A percentile compares a stretch with the other conserved stretches of the same genome.
phyloP scores from a whole-genome alignment of 148 eudicot genomes.

The Vaccinium myrtillus region DNA sequence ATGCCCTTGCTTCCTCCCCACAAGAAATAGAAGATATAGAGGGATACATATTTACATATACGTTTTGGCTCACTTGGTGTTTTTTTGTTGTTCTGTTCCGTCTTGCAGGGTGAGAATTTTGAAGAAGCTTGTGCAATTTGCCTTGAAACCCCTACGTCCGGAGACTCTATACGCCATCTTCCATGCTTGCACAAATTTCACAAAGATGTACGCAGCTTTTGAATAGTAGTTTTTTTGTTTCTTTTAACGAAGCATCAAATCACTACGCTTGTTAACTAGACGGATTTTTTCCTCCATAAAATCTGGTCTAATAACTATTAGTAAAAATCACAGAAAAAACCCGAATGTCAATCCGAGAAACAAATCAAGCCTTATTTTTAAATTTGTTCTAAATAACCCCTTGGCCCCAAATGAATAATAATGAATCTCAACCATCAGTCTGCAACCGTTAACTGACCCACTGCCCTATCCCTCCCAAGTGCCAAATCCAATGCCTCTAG shows the following conservation, averaged over 20 bases:
- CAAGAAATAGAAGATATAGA: neutral
- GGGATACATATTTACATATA: neutral
- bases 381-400: neutral
- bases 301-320: neutral
- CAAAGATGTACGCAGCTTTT: slow-evolving; percentile 64
- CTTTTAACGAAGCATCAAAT: neutral
- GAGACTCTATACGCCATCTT: slow-evolving; percentile 86
- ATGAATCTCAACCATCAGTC: neutral
- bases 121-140: slow-evolving; percentile 83
- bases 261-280: neutral
- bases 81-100: slow-evolving; percentile 7
- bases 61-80: neutral
- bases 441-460: neutral
- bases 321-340: neutral
- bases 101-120: slow-evolving; percentile 51
- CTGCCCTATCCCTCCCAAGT: neutral
- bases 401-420: too few relatives aligned
- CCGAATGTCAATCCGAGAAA: neutral
- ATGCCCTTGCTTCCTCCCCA: neutral
- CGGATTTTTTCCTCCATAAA: neutral
- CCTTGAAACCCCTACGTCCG: slow-evolving; percentile 74
- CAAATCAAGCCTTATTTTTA: neutral
- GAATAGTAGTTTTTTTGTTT: neutral
- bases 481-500: neutral
- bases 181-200: slow-evolving; percentile 98